Percentiles rank a stretch among this genome's conserved stretches.
These are phyloP conservation scores for Lagenidium giganteum DNA, from an alignment of 352 stramenopile species.

Conservation along the genomic window DNA sequence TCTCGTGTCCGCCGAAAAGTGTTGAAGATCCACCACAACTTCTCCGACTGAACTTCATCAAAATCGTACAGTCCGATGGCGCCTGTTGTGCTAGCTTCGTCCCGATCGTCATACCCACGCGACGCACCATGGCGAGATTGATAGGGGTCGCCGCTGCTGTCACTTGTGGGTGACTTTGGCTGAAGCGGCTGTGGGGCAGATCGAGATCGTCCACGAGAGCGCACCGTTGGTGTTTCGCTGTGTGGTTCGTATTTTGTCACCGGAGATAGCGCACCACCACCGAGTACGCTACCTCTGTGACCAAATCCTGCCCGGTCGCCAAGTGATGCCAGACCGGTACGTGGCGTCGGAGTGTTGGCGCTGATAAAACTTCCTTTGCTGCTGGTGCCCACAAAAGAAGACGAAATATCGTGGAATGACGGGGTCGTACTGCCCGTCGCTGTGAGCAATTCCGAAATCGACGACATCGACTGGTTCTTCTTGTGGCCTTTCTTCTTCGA, in stretches of 20 bases:
- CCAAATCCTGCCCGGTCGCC: conserved; percentile 59
- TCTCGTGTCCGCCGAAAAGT: conserved; percentile 51
- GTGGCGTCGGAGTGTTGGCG: conserved; percentile 44
- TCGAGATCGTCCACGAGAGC: conserved; percentile 43
- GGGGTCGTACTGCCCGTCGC: conserved; percentile 22
- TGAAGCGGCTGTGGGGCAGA: conserved; percentile 63
- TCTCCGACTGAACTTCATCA: conserved; percentile 76
- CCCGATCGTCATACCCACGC: conserved; percentile 20
- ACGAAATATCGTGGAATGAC: conserved; percentile 57
- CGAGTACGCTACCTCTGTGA: too few relatives aligned
- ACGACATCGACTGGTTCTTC: conserved; percentile 88
- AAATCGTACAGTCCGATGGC: conserved; percentile 72
- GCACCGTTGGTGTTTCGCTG: conserved; percentile 23
- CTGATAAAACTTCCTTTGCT: conserved; percentile 35
- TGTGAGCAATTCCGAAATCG: conserved; percentile 80
- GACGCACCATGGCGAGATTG: conserved; percentile 10
- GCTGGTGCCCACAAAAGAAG: conserved; percentile 25
- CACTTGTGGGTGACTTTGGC: too few relatives aligned
- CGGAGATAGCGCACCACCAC: too few relatives aligned
- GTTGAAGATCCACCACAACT: conserved; percentile 83
- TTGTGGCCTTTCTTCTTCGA: conserved; percentile 74
- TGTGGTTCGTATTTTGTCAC: too few relatives aligned
- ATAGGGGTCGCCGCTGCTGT: too few relatives aligned
- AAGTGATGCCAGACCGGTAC: conserved; percentile 66
- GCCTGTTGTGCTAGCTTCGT: conserved; percentile 32